Percentiles rank a stretch among this genome's conserved stretches.
Evolutionary conservation across 768 basidiomycete species (phyloP).

Genomic region (Boletus sensibilis): DNA sequence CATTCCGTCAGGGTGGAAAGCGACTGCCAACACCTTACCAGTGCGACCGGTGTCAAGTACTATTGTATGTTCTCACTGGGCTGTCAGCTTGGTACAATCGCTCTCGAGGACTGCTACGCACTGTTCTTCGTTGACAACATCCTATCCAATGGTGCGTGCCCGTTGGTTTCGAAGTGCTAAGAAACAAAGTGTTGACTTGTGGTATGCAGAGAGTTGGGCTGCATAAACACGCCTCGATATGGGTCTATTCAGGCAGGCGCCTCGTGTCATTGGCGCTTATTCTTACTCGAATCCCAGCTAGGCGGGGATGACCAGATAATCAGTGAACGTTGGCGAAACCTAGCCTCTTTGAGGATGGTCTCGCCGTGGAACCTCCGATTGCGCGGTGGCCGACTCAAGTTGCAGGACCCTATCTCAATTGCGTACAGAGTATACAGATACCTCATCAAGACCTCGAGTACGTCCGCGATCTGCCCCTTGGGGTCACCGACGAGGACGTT

Average conservation of each 20-base stretch:
- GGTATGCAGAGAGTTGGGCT: too few species aligned
- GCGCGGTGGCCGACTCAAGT: not conserved
- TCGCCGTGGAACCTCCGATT: not conserved
- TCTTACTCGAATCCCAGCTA: too few species aligned
- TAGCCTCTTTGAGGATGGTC: too few species aligned
- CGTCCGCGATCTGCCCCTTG: constrained; percentile 7
- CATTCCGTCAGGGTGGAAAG: not conserved
- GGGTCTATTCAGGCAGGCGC: too few species aligned
- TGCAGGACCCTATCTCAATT: not conserved
- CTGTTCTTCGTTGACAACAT: not conserved
- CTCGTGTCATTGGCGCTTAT: too few species aligned
- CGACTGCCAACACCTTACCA: not conserved
- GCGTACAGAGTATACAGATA: not conserved
- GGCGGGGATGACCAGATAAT: too few species aligned
- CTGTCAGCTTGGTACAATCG: not conserved
- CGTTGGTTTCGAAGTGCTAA: too few species aligned
- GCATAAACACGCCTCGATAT: too few species aligned
- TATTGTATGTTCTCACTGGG: not conserved
- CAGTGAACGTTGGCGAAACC: too few species aligned
- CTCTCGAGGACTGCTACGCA: not conserved
- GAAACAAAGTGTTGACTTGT: too few species aligned
- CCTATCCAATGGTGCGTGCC: too few species aligned
- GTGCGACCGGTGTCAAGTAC: not conserved
- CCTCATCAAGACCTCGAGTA: constrained; percentile 13
- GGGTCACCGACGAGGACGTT: too few species aligned